These are phyloP conservation scores for Pyrenophora teres DNA, from an alignment of 2,329 filamentous ascomycete species.

Conservation along the genomic window DNA sequence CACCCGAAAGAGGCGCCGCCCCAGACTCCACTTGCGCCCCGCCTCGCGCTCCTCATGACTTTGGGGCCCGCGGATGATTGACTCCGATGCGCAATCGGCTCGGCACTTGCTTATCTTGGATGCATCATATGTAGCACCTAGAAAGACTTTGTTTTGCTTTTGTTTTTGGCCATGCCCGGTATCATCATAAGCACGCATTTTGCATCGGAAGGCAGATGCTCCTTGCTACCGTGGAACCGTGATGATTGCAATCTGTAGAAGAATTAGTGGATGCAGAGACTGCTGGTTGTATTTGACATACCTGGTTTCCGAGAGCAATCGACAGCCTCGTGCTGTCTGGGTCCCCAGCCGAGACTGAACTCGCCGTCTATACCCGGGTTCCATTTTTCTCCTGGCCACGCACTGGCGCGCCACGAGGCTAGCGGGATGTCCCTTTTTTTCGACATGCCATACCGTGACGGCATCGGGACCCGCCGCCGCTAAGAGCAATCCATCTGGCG, in stretches of 20 bases:
- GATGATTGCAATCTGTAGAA: slow-evolving; percentile 42
- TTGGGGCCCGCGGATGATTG: slow-evolving; percentile 6
- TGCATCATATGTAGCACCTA: too few relatives aligned
- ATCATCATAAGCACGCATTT: too few relatives aligned
- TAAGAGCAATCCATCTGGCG: slow-evolving; percentile 49
- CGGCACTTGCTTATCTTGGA: neutral
- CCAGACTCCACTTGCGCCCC: slow-evolving; percentile 28
- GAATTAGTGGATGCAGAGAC: slow-evolving; percentile 7
- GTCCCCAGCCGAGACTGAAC: slow-evolving; percentile 47
- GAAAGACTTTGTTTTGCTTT: neutral
- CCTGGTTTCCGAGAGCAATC: slow-evolving; percentile 46
- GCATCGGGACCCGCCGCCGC: slow-evolving; percentile 52
- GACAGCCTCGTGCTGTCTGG: slow-evolving; percentile 46
- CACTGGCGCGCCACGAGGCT: slow-evolving; percentile 43
- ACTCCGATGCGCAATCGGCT: slow-evolving; percentile 8
- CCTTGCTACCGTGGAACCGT: slow-evolving; percentile 34
- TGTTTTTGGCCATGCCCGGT: neutral
- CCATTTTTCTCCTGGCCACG: slow-evolving; percentile 34
- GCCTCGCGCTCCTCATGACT: slow-evolving; percentile 22
- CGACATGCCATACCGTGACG: slow-evolving; percentile 52
- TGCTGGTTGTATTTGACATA: slow-evolving; percentile 14
- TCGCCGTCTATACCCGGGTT: slow-evolving; percentile 42
- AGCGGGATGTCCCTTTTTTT: slow-evolving; percentile 42
- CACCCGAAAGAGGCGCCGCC: slow-evolving; percentile 19
- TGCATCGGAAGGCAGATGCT: too few relatives aligned